Conservation (phyloP, 108 stramenopile genomes). For the Nitzschia putrida region DNA sequence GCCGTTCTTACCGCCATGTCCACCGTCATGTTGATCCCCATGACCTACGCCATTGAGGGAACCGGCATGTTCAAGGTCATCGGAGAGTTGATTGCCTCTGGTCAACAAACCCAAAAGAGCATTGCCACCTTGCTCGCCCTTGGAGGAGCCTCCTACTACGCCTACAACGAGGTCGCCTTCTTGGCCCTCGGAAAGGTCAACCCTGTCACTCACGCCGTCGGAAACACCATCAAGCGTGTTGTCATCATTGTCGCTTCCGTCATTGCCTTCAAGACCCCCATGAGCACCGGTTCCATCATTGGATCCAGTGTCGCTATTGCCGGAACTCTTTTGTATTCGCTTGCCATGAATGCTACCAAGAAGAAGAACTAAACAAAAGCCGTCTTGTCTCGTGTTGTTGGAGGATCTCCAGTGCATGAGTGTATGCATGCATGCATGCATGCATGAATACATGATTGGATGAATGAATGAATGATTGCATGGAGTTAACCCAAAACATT, state of each 20-base stretch:
- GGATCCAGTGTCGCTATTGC: slow-evolving; percentile 92
- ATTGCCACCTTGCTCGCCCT: slow-evolving; percentile 59
- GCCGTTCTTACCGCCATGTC: slow-evolving; percentile 96
- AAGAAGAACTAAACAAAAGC: slow-evolving; percentile 46
- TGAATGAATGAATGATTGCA: no score
- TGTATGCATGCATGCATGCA: not conserved
- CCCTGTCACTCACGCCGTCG: slow-evolving; percentile 96
- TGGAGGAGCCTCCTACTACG: slow-evolving; percentile 86
- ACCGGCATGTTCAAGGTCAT: slow-evolving; percentile 81
- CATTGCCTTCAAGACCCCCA: slow-evolving; percentile 95
- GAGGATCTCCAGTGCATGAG: not conserved
- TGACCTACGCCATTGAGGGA: slow-evolving; percentile 91
- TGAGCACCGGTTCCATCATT: slow-evolving; percentile 90
- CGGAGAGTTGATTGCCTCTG: slow-evolving; percentile 75
- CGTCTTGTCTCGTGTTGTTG: no score
- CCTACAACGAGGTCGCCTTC: slow-evolving; percentile 99
- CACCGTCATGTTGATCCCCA: slow-evolving; percentile 85
- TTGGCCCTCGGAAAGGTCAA: slow-evolving; percentile 94
- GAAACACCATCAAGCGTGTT: slow-evolving; percentile 99
- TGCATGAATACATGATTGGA: no score
- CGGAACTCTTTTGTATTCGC: slow-evolving; percentile 93
- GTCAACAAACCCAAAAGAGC: slow-evolving; percentile 71
- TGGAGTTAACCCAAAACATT: no score
- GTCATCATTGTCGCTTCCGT: slow-evolving; percentile 97
- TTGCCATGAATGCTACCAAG: slow-evolving; percentile 93